Evolutionary conservation across 1,284 basidiomycete genomes (phyloP), one percentile per base, ranked within the genome.

Genomic region (Bondarzewia mesenterica): DNA sequence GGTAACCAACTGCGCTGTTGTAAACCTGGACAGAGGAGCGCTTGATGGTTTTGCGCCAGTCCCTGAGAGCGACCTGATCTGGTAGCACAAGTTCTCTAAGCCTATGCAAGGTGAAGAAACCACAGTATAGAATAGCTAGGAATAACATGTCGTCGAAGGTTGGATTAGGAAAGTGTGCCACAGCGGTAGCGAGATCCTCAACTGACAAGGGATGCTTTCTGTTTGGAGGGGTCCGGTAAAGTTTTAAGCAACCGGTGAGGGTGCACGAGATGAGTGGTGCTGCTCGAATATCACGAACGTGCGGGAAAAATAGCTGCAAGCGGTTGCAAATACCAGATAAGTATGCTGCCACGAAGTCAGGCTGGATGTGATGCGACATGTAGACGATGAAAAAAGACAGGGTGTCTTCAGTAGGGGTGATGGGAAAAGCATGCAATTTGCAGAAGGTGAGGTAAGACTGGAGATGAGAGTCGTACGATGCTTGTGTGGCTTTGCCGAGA

Each of bases 361-460:
- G n/a, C n/a, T n/a, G n/a, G n/a, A n/a, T n/a, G n/a, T n/a, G n/a
- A n/a, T n/a, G n/a, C n/a, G n/a, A n/a, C n/a, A n/a, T n/a, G n/a
- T n/a, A n/a, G n/a, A n/a, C n/a, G n/a, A n/a, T n/a, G n/a, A n/a
- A n/a, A n/a, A n/a, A n/a, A n/a, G n/a, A n/a, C n/a, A n/a, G n/a
- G n/a, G n/a, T n/a, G n/a, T n/a, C n/a, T n/a, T n/a, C n/a, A n/a
- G n/a, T n/a, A n/a, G n/a, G n/a, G n/a, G n/a, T n/a, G n/a, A n/a
- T n/a, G n/a, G n/a, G n/a, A n/a, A n/a, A n/a, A n/a, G n/a, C n/a
- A n/a, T n/a, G n/a, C n/a, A n/a, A n/a, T n/a, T n/a, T n/a, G n/a
- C 62, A 64, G 52, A 74, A 75, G 0, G 54, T 53, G 12, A 73
- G 41, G 29, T 71, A 76, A 0, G 68, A 69, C 18, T 68, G 62